Conservation (phyloP, 129 eudicot genomes). For the Glebionis coronaria region DNA sequence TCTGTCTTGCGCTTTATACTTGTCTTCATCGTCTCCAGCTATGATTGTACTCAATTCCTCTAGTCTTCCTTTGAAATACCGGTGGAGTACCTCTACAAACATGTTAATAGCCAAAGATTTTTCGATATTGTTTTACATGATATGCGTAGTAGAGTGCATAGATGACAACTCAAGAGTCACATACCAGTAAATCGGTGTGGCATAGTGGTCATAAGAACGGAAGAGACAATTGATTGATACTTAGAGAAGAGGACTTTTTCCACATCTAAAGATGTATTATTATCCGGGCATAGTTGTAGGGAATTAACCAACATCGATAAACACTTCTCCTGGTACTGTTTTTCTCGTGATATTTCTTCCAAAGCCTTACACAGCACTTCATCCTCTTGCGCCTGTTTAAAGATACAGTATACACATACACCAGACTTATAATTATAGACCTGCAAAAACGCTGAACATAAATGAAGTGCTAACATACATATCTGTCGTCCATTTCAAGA, state of each 20-base stretch:
- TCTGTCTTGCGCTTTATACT: no score
- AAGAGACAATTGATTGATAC: conserved; percentile 66
- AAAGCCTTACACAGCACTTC: conserved; percentile 65
- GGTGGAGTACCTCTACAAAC: conserved; percentile 72
- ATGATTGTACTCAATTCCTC: conserved; percentile 74
- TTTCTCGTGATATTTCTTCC: conserved; percentile 68
- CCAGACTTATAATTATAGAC: conserved; percentile 1
- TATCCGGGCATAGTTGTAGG: conserved; percentile 45
- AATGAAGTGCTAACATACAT: conserved; percentile 35
- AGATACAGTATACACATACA: no score
- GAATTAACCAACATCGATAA: conserved; percentile 56
- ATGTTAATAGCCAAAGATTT: conserved; percentile 8
- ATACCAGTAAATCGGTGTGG: conserved; percentile 86
- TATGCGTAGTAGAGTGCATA: background rate
- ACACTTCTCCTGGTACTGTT: conserved; percentile 77
- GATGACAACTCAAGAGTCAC: conserved; percentile 11
- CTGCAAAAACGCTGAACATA: no score
- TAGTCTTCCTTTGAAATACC: conserved; percentile 77
- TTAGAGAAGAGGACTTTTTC: conserved; percentile 51
- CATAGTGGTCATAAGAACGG: conserved; percentile 85
- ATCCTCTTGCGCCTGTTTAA: conserved; percentile 53
- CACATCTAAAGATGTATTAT: conserved; percentile 31
- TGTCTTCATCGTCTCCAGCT: no score
- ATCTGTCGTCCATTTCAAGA: conserved; percentile 34
- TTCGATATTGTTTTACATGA: conserved; percentile 1